Conservation (phyloP, 2,329 filamentous ascomycete species). For the Ophiostoma sp. region DNA sequence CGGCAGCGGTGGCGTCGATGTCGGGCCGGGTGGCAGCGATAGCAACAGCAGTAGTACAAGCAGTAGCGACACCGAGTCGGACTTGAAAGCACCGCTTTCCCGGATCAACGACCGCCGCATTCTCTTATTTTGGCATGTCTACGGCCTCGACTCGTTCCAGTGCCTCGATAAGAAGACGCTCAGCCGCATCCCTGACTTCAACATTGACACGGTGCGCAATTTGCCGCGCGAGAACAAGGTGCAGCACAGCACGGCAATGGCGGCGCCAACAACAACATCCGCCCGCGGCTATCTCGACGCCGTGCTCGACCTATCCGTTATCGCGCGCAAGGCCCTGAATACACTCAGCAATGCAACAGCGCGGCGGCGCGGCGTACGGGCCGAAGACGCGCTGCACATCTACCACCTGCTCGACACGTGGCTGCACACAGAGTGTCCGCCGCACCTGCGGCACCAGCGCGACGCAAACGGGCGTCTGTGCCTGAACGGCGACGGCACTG, state of each 20-base stretch:
- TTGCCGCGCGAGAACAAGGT: constrained; percentile 12
- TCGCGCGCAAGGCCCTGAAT: constrained; percentile 24
- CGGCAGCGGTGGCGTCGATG: background rate
- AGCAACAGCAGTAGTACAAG: background rate
- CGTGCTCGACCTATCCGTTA: constrained; percentile 26
- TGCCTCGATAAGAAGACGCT: constrained; percentile 26
- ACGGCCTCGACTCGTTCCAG: constrained; percentile 27
- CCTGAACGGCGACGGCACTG: background rate
- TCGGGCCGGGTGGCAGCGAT: background rate
- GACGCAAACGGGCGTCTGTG: background rate
- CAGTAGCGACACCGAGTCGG: background rate
- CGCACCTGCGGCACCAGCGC: constrained; percentile 17
- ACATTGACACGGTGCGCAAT: background rate
- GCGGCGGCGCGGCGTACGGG: constrained; percentile 20
- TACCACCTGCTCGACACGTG: constrained; percentile 21
- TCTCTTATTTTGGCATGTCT: constrained; percentile 28
- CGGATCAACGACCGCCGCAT: constrained; percentile 24
- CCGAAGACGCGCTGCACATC: constrained; percentile 16
- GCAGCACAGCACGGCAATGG: background rate
- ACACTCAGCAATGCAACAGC: constrained; percentile 21
- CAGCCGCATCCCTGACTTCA: constrained; percentile 25
- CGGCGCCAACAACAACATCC: too few species aligned
- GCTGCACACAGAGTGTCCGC: constrained; percentile 18
- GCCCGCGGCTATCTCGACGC: background rate
- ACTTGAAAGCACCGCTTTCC: constrained; percentile 15